Evolutionary conservation across 345 rosid species (phyloP).

Genomic region (Eucalyptus grandis): DNA sequence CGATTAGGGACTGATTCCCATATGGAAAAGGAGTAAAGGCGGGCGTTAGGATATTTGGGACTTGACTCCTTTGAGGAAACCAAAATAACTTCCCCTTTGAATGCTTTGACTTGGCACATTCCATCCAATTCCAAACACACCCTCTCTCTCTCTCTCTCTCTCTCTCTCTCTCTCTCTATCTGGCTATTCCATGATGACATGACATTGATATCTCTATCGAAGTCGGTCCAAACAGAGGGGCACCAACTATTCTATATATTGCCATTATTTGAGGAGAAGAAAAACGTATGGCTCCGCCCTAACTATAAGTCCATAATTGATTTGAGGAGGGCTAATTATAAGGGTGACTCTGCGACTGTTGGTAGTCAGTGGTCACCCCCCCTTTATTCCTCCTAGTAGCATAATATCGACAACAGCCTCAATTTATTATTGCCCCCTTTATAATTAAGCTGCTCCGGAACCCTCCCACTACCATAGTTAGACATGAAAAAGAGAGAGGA

Average conservation of each 20-base stretch:
- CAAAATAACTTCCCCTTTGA: background rate
- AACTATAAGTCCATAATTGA: background rate
- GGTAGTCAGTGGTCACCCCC: background rate
- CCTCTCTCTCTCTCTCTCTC: background rate
- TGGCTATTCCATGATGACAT: background rate
- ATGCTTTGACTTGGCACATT: background rate
- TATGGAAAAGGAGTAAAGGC: background rate
- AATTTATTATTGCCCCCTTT: background rate
- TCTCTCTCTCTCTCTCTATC: background rate
- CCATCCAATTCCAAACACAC: background rate
- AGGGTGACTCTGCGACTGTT: background rate
- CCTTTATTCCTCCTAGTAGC: background rate
- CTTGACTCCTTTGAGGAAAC: slow-evolving; percentile 9
- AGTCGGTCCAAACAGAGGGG: background rate
- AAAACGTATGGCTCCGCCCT: background rate
- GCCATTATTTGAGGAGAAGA: background rate
- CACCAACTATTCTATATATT: background rate
- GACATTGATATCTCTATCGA: background rate
- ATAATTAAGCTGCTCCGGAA: background rate
- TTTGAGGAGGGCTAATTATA: background rate
- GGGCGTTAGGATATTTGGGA: background rate
- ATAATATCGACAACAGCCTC: background rate
- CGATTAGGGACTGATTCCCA: background rate
- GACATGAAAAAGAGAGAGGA: background rate
- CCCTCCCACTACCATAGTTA: background rate